Percentiles rank a stretch among this genome's conserved stretches.
These are phyloP conservation scores for Lodderomyces beijingensis DNA, from an alignment of 1,139 yeast genomes.

Conservation along the genomic window DNA sequence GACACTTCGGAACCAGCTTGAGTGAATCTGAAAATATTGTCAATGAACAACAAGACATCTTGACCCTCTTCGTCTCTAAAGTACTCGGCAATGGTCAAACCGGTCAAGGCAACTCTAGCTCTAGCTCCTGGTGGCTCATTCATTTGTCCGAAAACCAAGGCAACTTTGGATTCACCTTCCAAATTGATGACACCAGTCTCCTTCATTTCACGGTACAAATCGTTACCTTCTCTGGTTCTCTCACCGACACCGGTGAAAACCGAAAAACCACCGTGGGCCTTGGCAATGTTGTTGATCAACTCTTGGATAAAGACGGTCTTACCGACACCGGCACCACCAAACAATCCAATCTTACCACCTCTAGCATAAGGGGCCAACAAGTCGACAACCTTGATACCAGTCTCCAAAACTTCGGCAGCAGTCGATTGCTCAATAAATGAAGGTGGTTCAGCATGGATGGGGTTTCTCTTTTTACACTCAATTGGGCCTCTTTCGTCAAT, in stretches of 20 bases:
- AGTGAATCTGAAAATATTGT: slow-evolving; percentile 99
- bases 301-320: slow-evolving; percentile 99
- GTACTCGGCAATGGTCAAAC: slow-evolving; percentile 99
- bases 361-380: slow-evolving; percentile 99
- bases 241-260: slow-evolving; percentile 99
- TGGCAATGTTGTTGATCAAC: slow-evolving; percentile 98
- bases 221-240: slow-evolving; percentile 99
- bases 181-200: slow-evolving; percentile 99
- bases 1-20: slow-evolving; percentile 99
- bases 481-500: slow-evolving; percentile 99
- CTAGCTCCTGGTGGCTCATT: slow-evolving; percentile 99
- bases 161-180: slow-evolving; percentile 99
- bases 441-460: slow-evolving; percentile 99
- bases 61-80: slow-evolving; percentile 99
- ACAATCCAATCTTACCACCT: slow-evolving; percentile 99
- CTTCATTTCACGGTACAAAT: slow-evolving; percentile 99
- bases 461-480: slow-evolving; percentile 86
- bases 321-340: slow-evolving; percentile 99
- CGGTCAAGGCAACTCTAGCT: slow-evolving; percentile 99
- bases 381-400: slow-evolving; percentile 99
- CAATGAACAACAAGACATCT: slow-evolving; percentile 98
- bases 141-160: slow-evolving; percentile 99
- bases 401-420: slow-evolving; percentile 95
- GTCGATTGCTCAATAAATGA: slow-evolving; percentile 95
- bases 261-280: slow-evolving; percentile 99